Conservation (phyloP, 345 rosid genomes). For the Gossypium ekmanianum region DNA sequence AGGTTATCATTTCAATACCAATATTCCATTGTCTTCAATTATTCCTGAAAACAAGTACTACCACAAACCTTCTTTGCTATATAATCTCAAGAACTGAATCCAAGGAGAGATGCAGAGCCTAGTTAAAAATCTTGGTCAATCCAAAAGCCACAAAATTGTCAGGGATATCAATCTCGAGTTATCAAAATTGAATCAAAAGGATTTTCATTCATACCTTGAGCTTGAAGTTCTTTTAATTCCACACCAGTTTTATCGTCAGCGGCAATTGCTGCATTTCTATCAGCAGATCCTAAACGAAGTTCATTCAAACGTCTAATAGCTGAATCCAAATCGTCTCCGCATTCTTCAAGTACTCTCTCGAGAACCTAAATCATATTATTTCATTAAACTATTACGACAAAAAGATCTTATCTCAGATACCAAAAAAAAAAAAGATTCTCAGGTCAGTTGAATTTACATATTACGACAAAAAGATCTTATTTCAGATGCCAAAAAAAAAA, state of each 20-base stretch:
- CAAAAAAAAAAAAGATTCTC: not conserved
- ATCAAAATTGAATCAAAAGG: not conserved
- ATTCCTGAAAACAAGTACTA: not conserved
- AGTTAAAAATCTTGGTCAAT: not conserved
- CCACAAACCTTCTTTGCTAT: not conserved
- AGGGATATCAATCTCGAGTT: not conserved
- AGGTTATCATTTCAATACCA: not conserved
- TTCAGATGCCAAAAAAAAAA: not conserved
- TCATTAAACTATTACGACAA: not conserved
- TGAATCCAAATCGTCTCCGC: conserved; percentile 82
- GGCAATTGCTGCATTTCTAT: conserved; percentile 20
- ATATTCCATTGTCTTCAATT: not conserved
- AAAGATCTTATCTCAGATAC: not conserved
- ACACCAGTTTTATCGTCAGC: conserved; percentile 28
- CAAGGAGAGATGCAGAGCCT: not conserved
- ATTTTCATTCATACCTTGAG: conserved; percentile 40
- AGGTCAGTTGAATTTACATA: not conserved
- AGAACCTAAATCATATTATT: conserved; percentile 43
- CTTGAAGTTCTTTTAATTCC: conserved; percentile 27
- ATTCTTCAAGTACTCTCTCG: conserved; percentile 70
- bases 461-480: not conserved
- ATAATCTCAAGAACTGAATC: not conserved
- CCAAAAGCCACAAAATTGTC: not conserved
- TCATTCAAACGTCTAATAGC: conserved; percentile 79
- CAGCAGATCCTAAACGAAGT: conserved; percentile 72